Percentiles rank a stretch among this genome's conserved stretches.
phyloP scores from a whole-genome alignment of 371 early-diverging fungal genomes.

The Actinomortierella ambigua region DNA sequence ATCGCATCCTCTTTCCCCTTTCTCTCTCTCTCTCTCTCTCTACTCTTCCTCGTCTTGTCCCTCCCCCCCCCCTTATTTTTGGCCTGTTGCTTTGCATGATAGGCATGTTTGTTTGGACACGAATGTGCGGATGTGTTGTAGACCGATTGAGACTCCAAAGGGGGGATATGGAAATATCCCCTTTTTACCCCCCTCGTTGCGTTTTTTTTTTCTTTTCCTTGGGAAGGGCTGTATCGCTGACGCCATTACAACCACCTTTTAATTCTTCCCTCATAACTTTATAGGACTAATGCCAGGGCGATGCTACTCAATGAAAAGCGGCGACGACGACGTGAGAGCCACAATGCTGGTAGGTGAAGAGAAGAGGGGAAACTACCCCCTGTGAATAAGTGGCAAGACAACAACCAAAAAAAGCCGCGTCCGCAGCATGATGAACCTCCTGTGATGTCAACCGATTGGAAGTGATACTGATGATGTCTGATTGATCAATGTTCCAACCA shows the following conservation, averaged over 20 bases:
- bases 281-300: slow-evolving; percentile 23
- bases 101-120: too few relatives aligned
- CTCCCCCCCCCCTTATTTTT: too few relatives aligned
- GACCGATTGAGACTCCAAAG: slow-evolving; percentile 13
- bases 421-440: neutral
- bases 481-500: slow-evolving; percentile 3
- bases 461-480: neutral
- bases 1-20: too few relatives aligned
- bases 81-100: too few relatives aligned
- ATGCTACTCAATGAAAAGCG: slow-evolving; percentile 76
- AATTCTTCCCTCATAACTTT: neutral
- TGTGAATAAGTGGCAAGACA: neutral
- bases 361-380: neutral
- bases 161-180: neutral
- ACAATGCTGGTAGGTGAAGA: slow-evolving; percentile 81
- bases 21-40: too few relatives aligned
- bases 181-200: neutral
- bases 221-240: too few relatives aligned
- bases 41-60: too few relatives aligned
- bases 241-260: neutral
- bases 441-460: neutral
- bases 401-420: too few relatives aligned
- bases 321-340: slow-evolving; percentile 90
- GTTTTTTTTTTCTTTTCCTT: slow-evolving; percentile 1
- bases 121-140: neutral